Percentiles rank a stretch among this genome's conserved stretches.
Evolutionary conservation across 257 asterid species (phyloP).

Genomic region (Mitragyna speciosa): DNA sequence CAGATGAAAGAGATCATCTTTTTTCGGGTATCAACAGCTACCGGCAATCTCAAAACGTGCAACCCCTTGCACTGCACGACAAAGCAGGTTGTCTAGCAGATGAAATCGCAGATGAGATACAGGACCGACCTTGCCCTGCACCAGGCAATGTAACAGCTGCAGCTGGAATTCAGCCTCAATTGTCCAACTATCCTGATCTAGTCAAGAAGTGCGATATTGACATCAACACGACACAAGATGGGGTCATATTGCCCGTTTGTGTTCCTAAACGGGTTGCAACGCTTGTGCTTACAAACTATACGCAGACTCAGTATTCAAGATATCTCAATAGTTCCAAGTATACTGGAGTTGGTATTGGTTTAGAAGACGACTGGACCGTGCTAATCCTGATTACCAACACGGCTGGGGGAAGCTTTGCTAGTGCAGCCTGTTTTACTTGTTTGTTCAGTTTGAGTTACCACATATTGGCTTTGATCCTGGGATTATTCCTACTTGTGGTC

Average conservation of each 20-base stretch:
- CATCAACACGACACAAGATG: conserved; percentile 55
- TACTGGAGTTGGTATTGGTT: conserved; percentile 65
- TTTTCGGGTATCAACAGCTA: conserved; percentile 70
- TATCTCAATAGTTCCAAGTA: conserved; percentile 54
- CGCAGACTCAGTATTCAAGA: conserved; percentile 48
- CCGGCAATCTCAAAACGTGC: conserved; percentile 43
- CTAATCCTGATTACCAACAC: conserved; percentile 62
- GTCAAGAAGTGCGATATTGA: conserved; percentile 56
- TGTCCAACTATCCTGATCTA: conserved; percentile 41
- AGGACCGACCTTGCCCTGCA: conserved; percentile 37
- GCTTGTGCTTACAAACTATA: conserved; percentile 73
- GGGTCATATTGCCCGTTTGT: conserved; percentile 70
- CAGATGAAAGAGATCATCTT: conserved; percentile 63
- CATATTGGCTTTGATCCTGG: conserved; percentile 13
- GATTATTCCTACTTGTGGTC: conserved; percentile 10
- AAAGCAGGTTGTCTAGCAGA: conserved; percentile 68
- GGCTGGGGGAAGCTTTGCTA: conserved; percentile 56
- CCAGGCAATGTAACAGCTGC: conserved; percentile 24
- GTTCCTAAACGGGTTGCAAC: conserved; percentile 59
- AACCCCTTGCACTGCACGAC: conserved; percentile 50
- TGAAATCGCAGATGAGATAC: conserved; percentile 49
- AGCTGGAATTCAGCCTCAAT: conserved; percentile 30
- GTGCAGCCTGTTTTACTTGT: conserved; percentile 10
- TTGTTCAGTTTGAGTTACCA: neutral
- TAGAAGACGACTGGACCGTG: conserved; percentile 77